Evolutionary conservation across 2,329 filamentous ascomycete species (phyloP).

Genomic region (Colletotrichum camelliae): DNA sequence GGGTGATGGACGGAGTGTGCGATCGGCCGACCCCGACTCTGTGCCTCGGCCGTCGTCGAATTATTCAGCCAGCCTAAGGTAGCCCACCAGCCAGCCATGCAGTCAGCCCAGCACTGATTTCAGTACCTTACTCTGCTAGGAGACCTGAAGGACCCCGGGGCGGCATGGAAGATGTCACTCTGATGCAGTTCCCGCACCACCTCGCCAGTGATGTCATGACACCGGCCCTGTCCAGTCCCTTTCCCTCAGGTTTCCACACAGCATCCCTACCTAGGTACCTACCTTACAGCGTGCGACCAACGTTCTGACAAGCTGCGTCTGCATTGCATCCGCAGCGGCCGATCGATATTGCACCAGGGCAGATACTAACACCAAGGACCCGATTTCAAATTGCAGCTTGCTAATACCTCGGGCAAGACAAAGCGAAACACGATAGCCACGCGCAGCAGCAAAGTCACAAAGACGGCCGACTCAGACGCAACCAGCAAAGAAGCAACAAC

Average conservation of each 20-base stretch:
- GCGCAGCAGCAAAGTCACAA: background rate
- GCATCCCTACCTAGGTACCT: background rate
- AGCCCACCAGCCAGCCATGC: background rate
- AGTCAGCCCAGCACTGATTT: background rate
- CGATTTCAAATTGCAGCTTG: background rate
- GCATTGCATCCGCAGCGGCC: background rate
- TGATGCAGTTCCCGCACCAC: slow-evolving; percentile 13
- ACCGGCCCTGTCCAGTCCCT: background rate
- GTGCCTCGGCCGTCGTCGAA: background rate
- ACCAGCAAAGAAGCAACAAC: background rate
- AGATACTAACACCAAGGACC: background rate
- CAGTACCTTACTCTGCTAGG: background rate
- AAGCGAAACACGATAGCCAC: background rate
- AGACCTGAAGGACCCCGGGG: background rate
- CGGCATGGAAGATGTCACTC: slow-evolving; percentile 15
- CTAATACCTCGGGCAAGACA: background rate
- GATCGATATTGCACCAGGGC: background rate
- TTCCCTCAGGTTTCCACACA: background rate
- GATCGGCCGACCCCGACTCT: slow-evolving; percentile 8
- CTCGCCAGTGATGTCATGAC: slow-evolving; percentile 15
- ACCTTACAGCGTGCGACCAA: background rate
- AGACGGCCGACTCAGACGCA: background rate
- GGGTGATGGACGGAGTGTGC: background rate
- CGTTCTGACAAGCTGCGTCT: background rate
- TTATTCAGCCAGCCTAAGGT: background rate